Evolutionary conservation across 805 yeast genomes (phyloP).

Genomic region (Kazachstania bromeliacearum): DNA sequence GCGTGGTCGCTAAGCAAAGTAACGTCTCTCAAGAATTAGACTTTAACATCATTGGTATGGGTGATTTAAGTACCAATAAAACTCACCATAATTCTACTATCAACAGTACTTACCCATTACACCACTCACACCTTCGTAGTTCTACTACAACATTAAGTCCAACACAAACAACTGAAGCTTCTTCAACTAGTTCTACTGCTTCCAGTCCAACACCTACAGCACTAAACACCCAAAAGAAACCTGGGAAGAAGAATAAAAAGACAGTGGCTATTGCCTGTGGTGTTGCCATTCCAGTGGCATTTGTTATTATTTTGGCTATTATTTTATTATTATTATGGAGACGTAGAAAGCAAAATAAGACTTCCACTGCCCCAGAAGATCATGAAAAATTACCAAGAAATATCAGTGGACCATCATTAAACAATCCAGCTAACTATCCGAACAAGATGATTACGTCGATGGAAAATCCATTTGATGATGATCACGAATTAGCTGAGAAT

Average conservation of each 20-base stretch:
- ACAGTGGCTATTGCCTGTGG: slow-evolving; percentile 84
- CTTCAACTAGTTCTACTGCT: slow-evolving; percentile 22
- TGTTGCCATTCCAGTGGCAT: slow-evolving; percentile 64
- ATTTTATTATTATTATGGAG: slow-evolving; percentile 51
- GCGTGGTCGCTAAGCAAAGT: slow-evolving; percentile 33
- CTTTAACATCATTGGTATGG: slow-evolving; percentile 47
- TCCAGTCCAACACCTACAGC: slow-evolving; percentile 16
- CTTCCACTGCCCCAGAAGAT: slow-evolving; percentile 25
- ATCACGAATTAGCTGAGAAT: slow-evolving; percentile 27
- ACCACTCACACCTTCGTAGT: slow-evolving; percentile 10
- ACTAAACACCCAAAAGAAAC: slow-evolving; percentile 8
- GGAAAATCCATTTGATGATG: slow-evolving; percentile 28
- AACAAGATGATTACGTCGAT: slow-evolving; percentile 12
- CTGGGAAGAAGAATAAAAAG: slow-evolving; percentile 31
- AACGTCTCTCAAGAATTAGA: slow-evolving; percentile 32
- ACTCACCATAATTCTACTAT: not conserved
- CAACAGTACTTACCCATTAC: slow-evolving; percentile 1
- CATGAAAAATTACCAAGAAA: slow-evolving; percentile 29
- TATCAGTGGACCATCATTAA: slow-evolving; percentile 34
- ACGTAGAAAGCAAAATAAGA: slow-evolving; percentile 30
- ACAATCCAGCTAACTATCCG: slow-evolving; percentile 31
- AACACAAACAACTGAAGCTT: slow-evolving; percentile 16
- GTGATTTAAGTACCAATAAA: slow-evolving; percentile 4
- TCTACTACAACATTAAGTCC: slow-evolving; percentile 24
- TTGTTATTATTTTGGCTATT: slow-evolving; percentile 39